Conservation (phyloP, 2,329 filamentous ascomycete genomes). For the Neonectria hederae region DNA sequence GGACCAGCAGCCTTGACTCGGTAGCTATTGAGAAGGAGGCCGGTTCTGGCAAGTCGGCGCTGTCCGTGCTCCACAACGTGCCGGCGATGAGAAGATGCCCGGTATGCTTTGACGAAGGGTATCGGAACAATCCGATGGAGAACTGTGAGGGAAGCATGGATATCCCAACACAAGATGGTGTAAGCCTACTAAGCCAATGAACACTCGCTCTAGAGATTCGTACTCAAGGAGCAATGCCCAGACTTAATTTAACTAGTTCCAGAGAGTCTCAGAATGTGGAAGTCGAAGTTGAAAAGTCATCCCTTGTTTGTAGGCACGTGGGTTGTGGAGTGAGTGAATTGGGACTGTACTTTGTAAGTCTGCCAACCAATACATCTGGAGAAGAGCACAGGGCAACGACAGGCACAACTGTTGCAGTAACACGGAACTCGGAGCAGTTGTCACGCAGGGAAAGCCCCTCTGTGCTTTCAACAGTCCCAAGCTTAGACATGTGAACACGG, state of each 20-base stretch:
- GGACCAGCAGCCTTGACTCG: not conserved
- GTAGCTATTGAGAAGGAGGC: not conserved
- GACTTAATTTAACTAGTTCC: not conserved
- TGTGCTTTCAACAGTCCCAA: not conserved
- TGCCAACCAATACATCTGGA: not conserved
- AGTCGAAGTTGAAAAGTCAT: not conserved
- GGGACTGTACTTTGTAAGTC: not conserved
- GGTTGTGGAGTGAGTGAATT: not conserved
- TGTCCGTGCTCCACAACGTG: not conserved
- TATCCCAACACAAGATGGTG: not conserved
- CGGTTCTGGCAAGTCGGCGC: not conserved
- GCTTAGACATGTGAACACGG: slow-evolving; percentile 1
- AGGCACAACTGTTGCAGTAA: not conserved
- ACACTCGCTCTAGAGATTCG: not conserved
- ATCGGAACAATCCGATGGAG: not conserved
- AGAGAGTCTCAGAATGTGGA: not conserved
- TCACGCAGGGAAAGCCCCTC: not conserved
- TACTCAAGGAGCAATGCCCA: not conserved
- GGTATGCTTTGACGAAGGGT: not conserved
- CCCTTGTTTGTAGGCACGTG: not conserved
- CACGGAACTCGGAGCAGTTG: not conserved
- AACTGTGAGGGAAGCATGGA: slow-evolving; percentile 2
- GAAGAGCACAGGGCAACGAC: not conserved
- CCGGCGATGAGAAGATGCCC: not conserved
- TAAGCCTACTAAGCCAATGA: not conserved